Percentiles rank a stretch among this genome's conserved stretches.
Evolutionary conservation across 2,329 filamentous ascomycete genomes (phyloP).

Genomic region (Tolypocladium pustulatum): DNA sequence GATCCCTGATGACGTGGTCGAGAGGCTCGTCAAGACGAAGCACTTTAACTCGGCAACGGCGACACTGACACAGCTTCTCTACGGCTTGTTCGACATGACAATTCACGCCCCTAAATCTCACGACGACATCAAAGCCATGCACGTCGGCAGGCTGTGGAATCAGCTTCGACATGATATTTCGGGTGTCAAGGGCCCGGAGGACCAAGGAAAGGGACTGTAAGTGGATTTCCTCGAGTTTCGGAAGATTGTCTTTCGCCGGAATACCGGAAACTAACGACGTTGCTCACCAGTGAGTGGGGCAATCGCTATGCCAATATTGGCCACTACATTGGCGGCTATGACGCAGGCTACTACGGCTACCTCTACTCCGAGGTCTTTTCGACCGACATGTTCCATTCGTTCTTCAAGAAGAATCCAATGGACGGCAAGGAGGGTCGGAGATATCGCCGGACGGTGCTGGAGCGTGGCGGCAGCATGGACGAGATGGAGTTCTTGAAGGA

Average conservation of each 20-base stretch:
- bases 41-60: slow-evolving; percentile 73
- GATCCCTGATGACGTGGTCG: slow-evolving; percentile 65
- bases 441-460: slow-evolving; percentile 69
- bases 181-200: slow-evolving; percentile 65
- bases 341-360: slow-evolving; percentile 75
- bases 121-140: slow-evolving; percentile 53
- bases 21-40: slow-evolving; percentile 65
- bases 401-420: slow-evolving; percentile 73
- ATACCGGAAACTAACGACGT: slow-evolving; percentile 14
- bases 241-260: not conserved
- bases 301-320: slow-evolving; percentile 73
- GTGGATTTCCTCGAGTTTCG: slow-evolving; percentile 10
- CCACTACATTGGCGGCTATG: slow-evolving; percentile 75
- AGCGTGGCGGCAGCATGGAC: slow-evolving; percentile 67
- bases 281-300: slow-evolving; percentile 49
- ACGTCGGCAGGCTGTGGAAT: slow-evolving; percentile 61
- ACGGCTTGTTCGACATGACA: slow-evolving; percentile 77
- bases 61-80: slow-evolving; percentile 69
- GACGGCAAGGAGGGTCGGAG: slow-evolving; percentile 60
- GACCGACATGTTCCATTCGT: slow-evolving; percentile 75
- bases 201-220: slow-evolving; percentile 44
- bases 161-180: slow-evolving; percentile 59
- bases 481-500: slow-evolving; percentile 73
- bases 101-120: slow-evolving; percentile 64
- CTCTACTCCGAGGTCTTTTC: slow-evolving; percentile 70